phyloP scores from a whole-genome alignment of 192 early-diverging fungal genomes.

The Mortierella claussenii region DNA sequence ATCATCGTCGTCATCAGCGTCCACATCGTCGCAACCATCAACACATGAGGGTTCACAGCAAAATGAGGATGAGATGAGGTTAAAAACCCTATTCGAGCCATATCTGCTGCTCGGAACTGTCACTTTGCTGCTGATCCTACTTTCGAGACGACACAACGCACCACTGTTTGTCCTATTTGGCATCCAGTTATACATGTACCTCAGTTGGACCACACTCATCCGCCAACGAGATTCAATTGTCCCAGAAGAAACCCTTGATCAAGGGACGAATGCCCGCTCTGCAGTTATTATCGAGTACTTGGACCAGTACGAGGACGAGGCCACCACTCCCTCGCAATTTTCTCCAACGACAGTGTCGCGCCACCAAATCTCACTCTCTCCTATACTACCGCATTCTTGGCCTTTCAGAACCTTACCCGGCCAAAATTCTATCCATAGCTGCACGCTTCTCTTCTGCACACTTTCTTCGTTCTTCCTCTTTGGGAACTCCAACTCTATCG shows the following conservation, averaged over 20 bases:
- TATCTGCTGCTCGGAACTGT: constrained; percentile 53
- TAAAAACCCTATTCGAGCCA: constrained; percentile 22
- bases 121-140: constrained; percentile 70
- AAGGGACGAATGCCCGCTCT: too few species aligned
- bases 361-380: too few species aligned
- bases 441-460: constrained; percentile 55
- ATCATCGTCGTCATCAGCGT: too few species aligned
- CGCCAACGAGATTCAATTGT: constrained; percentile 2
- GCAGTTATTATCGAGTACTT: too few species aligned
- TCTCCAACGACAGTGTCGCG: too few species aligned
- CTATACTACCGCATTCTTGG: too few species aligned
- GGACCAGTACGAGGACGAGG: too few species aligned
- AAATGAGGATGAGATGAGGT: too few species aligned
- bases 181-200: constrained; percentile 58
- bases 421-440: constrained; percentile 35
- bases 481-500: constrained; percentile 83
- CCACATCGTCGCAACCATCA: too few species aligned
- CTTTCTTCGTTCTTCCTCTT: constrained; percentile 73
- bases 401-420: constrained; percentile 25
- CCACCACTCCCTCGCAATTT: too few species aligned
- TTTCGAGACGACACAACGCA: constrained; percentile 72
- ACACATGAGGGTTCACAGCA: too few species aligned
- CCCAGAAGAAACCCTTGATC: too few species aligned
- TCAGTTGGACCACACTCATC: constrained; percentile 22
- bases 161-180: constrained; percentile 66